Percentiles rank a stretch among this genome's conserved stretches.
These are phyloP conservation scores for Alternaria rosae DNA, from an alignment of 2,329 filamentous ascomycete genomes.

Conservation along the genomic window DNA sequence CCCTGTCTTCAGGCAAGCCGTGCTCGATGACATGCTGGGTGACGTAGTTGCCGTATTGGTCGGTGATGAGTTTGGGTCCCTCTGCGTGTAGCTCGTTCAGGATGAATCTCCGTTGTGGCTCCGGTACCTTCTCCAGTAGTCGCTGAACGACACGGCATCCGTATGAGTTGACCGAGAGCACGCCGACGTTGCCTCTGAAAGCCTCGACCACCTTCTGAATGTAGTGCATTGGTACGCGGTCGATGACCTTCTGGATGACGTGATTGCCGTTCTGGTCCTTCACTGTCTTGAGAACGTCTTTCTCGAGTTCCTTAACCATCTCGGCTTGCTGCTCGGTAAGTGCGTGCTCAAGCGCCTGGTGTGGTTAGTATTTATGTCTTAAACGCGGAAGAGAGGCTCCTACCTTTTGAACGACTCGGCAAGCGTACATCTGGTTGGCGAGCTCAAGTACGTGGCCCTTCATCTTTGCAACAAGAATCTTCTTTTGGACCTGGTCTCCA, in stretches of 20 bases:
- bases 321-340: conserved; percentile 89
- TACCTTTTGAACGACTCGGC: conserved; percentile 94
- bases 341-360: conserved; percentile 83
- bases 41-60: conserved; percentile 96
- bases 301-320: conserved; percentile 82
- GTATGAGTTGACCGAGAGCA: conserved; percentile 79
- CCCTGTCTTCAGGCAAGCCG: conserved; percentile 75
- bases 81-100: conserved; percentile 80
- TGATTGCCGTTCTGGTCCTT: conserved; percentile 94
- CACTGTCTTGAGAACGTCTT: conserved; percentile 77
- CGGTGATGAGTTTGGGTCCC: conserved; percentile 75
- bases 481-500: conserved; percentile 92
- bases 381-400: background rate
- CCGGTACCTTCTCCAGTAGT: conserved; percentile 82
- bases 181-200: conserved; percentile 76
- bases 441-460: conserved; percentile 81
- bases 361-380: conserved; percentile 22
- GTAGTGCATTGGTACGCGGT: conserved; percentile 77
- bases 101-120: conserved; percentile 73
- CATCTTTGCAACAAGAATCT: conserved; percentile 84
- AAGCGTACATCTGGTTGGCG: conserved; percentile 90
- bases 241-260: conserved; percentile 92
- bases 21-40: conserved; percentile 88
- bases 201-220: conserved; percentile 86
- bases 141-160: conserved; percentile 94